Percentiles rank a stretch among this genome's conserved stretches.
These are phyloP conservation scores for Globisporangium sylvaticum DNA, from an alignment of 352 stramenopile genomes.

Conservation along the genomic window DNA sequence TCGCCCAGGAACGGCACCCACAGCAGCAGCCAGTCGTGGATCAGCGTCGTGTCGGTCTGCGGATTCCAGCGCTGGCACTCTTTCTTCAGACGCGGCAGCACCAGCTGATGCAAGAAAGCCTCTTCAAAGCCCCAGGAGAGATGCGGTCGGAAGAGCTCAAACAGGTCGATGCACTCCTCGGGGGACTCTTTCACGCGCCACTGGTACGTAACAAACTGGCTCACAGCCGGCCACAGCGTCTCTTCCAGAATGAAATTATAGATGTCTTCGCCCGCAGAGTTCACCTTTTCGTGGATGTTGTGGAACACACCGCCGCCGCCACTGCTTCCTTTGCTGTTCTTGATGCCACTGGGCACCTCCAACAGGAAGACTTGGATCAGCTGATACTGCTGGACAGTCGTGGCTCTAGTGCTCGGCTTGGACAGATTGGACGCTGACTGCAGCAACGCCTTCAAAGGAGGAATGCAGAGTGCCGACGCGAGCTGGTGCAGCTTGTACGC, in stretches of 20 bases:
- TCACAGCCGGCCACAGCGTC: constrained; percentile 60
- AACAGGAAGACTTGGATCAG: constrained; percentile 61
- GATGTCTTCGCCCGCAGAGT: constrained; percentile 50
- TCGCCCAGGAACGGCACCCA: constrained; percentile 49
- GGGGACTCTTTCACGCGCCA: constrained; percentile 46
- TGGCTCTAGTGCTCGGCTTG: constrained; percentile 6
- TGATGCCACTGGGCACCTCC: constrained; percentile 23
- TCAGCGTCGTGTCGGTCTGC: constrained; percentile 35
- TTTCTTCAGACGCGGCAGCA: constrained; percentile 69
- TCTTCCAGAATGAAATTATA: constrained; percentile 83
- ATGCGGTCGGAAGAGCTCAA: constrained; percentile 44
- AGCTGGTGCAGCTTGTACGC: constrained; percentile 68
- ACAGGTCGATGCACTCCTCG: constrained; percentile 38
- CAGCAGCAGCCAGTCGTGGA: constrained; percentile 80
- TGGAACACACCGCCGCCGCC: constrained; percentile 34
- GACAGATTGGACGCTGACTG: constrained; percentile 30
- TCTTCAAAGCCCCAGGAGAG: constrained; percentile 45
- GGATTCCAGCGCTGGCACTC: constrained; percentile 64
- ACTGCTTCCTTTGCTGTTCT: not conserved
- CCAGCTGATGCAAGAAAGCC: constrained; percentile 54
- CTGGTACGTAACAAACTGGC: constrained; percentile 63
- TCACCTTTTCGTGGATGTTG: constrained; percentile 62
- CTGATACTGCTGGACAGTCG: constrained; percentile 43
- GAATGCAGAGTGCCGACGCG: constrained; percentile 61
- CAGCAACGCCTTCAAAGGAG: constrained; percentile 49